A percentile compares a stretch with the other conserved stretches of the same genome.
These are phyloP conservation scores for Hymenoscyphus fraxineus DNA, from an alignment of 2,329 filamentous ascomycete species.

Conservation along the genomic window DNA sequence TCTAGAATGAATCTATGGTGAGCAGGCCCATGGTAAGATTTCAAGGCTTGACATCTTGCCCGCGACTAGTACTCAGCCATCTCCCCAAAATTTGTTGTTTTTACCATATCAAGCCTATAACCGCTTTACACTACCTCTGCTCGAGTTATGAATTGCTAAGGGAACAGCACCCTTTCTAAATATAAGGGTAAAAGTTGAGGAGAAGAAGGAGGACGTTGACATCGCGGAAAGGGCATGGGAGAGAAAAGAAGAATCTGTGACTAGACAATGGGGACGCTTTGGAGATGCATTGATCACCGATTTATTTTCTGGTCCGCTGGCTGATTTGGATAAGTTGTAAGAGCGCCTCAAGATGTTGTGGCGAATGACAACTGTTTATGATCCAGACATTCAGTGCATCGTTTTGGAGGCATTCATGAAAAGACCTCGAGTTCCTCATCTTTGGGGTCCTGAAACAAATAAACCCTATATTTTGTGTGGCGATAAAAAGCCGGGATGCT, in stretches of 20 bases:
- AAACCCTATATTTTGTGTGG: not conserved
- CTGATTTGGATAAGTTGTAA: not conserved
- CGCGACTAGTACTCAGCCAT: no score
- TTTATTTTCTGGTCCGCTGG: not conserved
- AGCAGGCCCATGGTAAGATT: no score
- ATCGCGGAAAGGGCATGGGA: not conserved
- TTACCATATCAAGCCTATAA: no score
- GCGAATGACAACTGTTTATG: constrained; percentile 12
- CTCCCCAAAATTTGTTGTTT: no score
- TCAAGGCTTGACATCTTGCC: no score
- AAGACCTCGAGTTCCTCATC: not conserved
- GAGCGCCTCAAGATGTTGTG: constrained; percentile 9
- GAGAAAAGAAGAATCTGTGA: not conserved
- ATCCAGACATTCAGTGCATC: constrained; percentile 4
- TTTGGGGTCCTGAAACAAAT: not conserved
- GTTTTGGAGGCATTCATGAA: not conserved
- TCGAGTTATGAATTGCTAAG: not conserved
- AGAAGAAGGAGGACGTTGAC: not conserved
- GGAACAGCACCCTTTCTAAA: not conserved
- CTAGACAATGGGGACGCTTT: not conserved
- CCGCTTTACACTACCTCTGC: no score
- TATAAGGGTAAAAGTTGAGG: not conserved
- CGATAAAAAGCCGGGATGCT: not conserved
- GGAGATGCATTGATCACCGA: not conserved
- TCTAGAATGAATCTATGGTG: no score